phyloP scores from a whole-genome alignment of 1,284 basidiomycete species.

The Microbotryum violaceum region DNA sequence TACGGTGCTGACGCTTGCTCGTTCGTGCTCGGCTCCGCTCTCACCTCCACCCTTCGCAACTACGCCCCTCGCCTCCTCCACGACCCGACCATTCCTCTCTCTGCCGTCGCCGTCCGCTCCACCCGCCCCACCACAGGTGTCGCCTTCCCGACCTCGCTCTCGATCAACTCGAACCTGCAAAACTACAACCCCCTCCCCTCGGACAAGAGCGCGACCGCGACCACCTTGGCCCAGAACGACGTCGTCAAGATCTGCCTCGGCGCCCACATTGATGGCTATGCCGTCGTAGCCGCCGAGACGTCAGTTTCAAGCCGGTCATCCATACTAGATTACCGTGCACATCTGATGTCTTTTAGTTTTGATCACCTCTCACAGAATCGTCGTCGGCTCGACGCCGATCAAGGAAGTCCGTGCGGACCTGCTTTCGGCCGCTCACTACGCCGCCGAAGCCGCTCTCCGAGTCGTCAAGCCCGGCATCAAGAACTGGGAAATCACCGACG shows the following conservation, averaged over 20 bases:
- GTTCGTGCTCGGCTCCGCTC: not conserved
- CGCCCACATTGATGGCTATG: constrained; percentile 89
- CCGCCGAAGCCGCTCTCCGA: constrained; percentile 70
- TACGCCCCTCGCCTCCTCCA: not conserved
- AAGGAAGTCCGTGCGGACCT: constrained; percentile 82
- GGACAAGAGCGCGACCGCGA: constrained; percentile 57
- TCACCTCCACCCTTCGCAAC: not conserved
- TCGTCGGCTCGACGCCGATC: constrained; percentile 70
- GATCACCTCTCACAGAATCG: constrained; percentile 43
- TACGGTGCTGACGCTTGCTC: too few species aligned
- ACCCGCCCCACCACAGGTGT: constrained; percentile 48
- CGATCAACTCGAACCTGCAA: constrained; percentile 66
- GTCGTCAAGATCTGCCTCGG: constrained; percentile 94
- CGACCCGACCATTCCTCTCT: not conserved
- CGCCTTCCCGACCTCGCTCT: constrained; percentile 88
- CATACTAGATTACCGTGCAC: too few species aligned
- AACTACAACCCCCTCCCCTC: constrained; percentile 52
- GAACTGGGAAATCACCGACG: constrained; percentile 91
- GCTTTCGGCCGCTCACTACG: constrained; percentile 85
- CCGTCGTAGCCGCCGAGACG: constrained; percentile 83
- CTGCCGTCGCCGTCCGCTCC: not conserved
- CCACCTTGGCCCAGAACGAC: constrained; percentile 77
- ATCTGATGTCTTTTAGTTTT: not conserved
- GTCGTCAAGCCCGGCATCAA: constrained; percentile 53
- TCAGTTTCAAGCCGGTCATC: constrained; percentile 14